These are phyloP conservation scores for Neurospora sp. DNA, from an alignment of 495 filamentous ascomycete species.

Conservation along the genomic window DNA sequence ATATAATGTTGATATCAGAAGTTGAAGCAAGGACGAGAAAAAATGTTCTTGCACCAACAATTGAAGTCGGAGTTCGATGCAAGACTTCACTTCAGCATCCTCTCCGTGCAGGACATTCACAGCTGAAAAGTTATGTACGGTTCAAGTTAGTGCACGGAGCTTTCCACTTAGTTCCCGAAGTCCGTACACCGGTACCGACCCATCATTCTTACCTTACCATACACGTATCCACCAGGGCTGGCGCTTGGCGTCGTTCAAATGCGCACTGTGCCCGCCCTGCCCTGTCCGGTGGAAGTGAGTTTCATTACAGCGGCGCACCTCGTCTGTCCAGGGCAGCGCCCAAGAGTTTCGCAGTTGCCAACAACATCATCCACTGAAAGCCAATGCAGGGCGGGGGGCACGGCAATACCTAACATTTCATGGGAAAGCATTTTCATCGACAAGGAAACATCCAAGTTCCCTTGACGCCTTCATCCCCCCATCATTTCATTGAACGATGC, in stretches of 20 bases:
- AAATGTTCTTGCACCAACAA: no score
- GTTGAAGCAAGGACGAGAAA: neutral
- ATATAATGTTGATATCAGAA: neutral
- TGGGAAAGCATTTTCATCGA: neutral
- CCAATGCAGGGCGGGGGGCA: neutral
- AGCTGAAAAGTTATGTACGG: neutral
- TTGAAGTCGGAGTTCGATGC: neutral
- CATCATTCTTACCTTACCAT: neutral
- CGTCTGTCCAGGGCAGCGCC: neutral
- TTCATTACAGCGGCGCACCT: neutral
- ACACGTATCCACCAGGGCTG: neutral
- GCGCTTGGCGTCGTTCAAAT: neutral
- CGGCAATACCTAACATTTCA: neutral
- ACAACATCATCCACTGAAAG: neutral
- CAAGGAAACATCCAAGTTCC: neutral
- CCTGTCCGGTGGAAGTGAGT: neutral
- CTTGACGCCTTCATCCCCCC: neutral
- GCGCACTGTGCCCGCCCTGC: neutral
- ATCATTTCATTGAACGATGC: neutral
- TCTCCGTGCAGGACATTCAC: neutral
- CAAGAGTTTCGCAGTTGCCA: neutral
- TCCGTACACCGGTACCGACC: neutral
- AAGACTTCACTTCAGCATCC: neutral
- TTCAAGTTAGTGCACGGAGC: neutral
- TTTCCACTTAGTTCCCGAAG: neutral